Percentiles rank a stretch among this genome's conserved stretches.
Evolutionary conservation across 345 rosid genomes (phyloP).

Genomic region (Arabidopsis thaliana): DNA sequence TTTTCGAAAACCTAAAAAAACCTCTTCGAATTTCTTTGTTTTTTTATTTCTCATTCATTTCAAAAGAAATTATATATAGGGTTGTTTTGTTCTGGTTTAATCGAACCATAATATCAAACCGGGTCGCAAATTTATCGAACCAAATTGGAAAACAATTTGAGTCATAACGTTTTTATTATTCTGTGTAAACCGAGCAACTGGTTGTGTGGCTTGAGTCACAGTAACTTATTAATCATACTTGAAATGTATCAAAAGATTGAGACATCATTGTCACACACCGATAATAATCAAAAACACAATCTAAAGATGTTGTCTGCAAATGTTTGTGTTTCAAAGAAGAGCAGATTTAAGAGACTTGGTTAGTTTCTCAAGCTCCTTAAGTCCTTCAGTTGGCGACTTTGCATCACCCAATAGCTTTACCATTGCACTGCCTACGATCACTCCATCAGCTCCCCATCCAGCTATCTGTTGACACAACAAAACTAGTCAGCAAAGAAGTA

Average conservation of each 20-base stretch:
- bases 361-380: slow-evolving; percentile 65
- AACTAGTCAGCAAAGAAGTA: neutral
- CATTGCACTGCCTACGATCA: slow-evolving; percentile 89
- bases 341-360: slow-evolving; percentile 78
- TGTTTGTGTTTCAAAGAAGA: slow-evolving; percentile 48
- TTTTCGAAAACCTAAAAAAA: slow-evolving; percentile 17
- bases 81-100: neutral
- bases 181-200: neutral
- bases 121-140: neutral
- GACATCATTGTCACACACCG: slow-evolving; percentile 21
- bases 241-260: slow-evolving; percentile 28
- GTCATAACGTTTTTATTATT: too few species aligned
- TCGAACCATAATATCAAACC: neutral
- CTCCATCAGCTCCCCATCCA: slow-evolving; percentile 91
- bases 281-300: slow-evolving; percentile 15
- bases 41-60: neutral
- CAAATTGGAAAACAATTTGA: neutral
- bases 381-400: slow-evolving; percentile 75
- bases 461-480: slow-evolving; percentile 52
- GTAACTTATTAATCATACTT: slow-evolving; percentile 15
- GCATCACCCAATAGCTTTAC: slow-evolving; percentile 78
- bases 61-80: neutral
- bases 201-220: neutral
- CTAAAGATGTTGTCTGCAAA: slow-evolving; percentile 24
- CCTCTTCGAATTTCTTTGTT: neutral